Evolutionary conservation across 257 asterid species (phyloP).

Genomic region (Euphrasia confusa): DNA sequence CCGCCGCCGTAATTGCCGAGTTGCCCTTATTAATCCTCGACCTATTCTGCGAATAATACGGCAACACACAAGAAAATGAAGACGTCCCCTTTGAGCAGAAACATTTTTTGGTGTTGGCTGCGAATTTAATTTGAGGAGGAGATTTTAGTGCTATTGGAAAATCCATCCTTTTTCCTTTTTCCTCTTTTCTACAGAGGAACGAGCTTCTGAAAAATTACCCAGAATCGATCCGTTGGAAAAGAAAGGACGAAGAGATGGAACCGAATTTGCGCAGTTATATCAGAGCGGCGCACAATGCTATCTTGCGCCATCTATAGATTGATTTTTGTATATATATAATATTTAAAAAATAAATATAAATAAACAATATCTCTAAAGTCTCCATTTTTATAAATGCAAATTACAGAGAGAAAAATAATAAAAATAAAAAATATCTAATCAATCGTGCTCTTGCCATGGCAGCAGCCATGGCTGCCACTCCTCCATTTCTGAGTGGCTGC

Average conservation of each 20-base stretch:
- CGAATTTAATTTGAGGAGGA: constrained; percentile 21
- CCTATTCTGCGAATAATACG: constrained; percentile 26
- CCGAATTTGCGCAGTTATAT: too few relatives aligned
- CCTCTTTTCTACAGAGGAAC: too few relatives aligned
- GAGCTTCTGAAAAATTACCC: too few relatives aligned
- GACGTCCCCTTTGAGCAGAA: constrained; percentile 25
- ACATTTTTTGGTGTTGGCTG: constrained; percentile 4
- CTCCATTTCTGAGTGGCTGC: constrained; percentile 60
- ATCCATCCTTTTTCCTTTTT: constrained; percentile 1
- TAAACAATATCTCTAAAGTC: neutral
- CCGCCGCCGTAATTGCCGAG: constrained; percentile 37
- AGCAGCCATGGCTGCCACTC: constrained; percentile 55
- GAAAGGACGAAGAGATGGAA: too few relatives aligned
- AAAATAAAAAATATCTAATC: constrained; percentile 9
- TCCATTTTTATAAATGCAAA: neutral
- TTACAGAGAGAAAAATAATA: neutral
- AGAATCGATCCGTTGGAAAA: too few relatives aligned
- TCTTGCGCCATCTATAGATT: too few relatives aligned
- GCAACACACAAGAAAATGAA: constrained; percentile 25
- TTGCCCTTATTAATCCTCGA: constrained; percentile 25
- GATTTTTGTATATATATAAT: too few relatives aligned
- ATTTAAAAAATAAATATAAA: too few relatives aligned
- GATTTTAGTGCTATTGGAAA: constrained; percentile 25
- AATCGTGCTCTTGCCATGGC: constrained; percentile 41
- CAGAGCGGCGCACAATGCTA: too few relatives aligned